These are phyloP conservation scores for Saturnispora quitensis DNA, from an alignment of 805 yeast species.

Conservation along the genomic window DNA sequence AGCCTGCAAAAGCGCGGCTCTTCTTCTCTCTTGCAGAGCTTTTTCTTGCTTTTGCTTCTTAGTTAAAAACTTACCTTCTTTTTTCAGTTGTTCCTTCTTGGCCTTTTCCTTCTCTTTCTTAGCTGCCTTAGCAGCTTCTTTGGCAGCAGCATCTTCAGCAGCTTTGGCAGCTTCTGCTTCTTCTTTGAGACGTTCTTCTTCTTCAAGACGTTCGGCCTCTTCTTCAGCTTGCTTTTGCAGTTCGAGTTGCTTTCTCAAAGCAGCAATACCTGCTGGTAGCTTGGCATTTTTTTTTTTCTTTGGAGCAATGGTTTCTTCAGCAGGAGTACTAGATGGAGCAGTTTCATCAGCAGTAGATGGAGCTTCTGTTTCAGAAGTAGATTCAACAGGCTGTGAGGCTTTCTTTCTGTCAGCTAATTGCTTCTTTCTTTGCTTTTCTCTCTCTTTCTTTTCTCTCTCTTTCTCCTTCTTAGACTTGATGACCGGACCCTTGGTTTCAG, in stretches of 20 bases:
- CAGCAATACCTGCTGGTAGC: slow-evolving; percentile 86
- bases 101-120: slow-evolving; percentile 84
- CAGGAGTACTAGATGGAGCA: slow-evolving; percentile 28
- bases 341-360: slow-evolving; percentile 38
- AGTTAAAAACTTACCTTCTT: slow-evolving; percentile 90
- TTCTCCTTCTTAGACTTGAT: slow-evolving; percentile 88
- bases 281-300: slow-evolving; percentile 58
- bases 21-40: slow-evolving; percentile 77
- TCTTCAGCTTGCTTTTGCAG: slow-evolving; percentile 82
- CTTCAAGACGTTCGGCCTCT: slow-evolving; percentile 63
- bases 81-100: slow-evolving; percentile 84
- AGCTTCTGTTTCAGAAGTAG: slow-evolving; percentile 14
- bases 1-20: slow-evolving; percentile 70
- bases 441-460: slow-evolving; percentile 91
- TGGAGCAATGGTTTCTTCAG: slow-evolving; percentile 23
- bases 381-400: slow-evolving; percentile 29
- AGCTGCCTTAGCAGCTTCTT: slow-evolving; percentile 47
- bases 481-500: slow-evolving; percentile 42
- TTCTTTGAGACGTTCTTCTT: slow-evolving; percentile 47
- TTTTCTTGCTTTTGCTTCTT: slow-evolving; percentile 94
- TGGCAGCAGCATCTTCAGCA: slow-evolving; percentile 56
- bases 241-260: slow-evolving; percentile 82
- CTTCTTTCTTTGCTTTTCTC: slow-evolving; percentile 83
- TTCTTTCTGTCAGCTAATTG: slow-evolving; percentile 84
- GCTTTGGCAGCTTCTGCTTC: slow-evolving; percentile 42